Conservation (phyloP, 179 eudicot species). For the Carnegiea gigantea region DNA sequence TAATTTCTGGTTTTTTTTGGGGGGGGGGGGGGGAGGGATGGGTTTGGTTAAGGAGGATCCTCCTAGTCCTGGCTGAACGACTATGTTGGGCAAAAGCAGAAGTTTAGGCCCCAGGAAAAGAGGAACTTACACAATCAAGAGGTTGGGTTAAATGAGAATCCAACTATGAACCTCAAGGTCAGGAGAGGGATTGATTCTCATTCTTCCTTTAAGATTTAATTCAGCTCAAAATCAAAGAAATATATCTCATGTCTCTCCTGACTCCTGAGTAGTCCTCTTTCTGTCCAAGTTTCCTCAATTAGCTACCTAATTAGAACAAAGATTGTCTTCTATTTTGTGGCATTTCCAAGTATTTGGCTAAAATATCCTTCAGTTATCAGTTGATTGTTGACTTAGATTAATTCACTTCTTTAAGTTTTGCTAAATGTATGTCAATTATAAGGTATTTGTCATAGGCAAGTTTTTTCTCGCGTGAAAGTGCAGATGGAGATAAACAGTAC, state of each 20-base stretch:
- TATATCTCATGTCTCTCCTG: background rate
- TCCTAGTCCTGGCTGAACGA: background rate
- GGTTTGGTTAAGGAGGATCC: background rate
- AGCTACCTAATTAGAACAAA: background rate
- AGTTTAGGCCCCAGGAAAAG: background rate
- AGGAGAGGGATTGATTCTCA: background rate
- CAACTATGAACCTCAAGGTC: background rate
- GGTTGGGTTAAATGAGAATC: background rate
- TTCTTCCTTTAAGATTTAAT: background rate
- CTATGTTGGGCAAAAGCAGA: background rate
- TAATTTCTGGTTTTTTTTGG: background rate
- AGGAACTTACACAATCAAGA: background rate
- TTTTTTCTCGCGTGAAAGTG: background rate
- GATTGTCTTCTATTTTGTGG: background rate
- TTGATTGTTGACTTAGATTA: background rate
- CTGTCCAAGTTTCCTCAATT: background rate
- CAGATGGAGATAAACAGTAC: background rate
- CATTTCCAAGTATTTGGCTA: background rate
- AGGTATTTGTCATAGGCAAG: background rate
- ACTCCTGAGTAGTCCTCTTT: background rate
- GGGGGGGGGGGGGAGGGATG: background rate
- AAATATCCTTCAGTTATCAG: background rate
- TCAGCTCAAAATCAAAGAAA: background rate
- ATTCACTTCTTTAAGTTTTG: background rate
- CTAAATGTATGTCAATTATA: background rate